Percentiles rank a stretch among this genome's conserved stretches.
phyloP scores from a whole-genome alignment of 768 basidiomycete genomes.

The Terana coerulea region DNA sequence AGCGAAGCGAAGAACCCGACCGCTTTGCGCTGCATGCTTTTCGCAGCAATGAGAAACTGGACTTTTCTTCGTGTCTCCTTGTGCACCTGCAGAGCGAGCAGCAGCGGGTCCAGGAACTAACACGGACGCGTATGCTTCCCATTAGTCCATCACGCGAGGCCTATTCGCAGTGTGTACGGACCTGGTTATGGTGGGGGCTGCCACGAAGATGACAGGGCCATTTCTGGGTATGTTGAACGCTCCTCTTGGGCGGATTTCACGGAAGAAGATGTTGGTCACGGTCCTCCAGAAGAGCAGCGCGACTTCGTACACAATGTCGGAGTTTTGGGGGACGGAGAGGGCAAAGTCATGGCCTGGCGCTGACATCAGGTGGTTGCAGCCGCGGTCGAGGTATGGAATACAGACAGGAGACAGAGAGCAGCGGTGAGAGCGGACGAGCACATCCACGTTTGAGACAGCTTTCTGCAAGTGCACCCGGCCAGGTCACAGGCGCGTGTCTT shows the following conservation, averaged over 20 bases:
- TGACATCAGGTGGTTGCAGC: no score
- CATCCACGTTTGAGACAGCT: no score
- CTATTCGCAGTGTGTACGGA: conserved; percentile 26
- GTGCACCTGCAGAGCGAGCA: conserved; percentile 79
- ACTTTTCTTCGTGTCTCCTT: conserved; percentile 79
- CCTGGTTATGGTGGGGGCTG: conserved; percentile 90
- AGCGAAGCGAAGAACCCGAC: conserved; percentile 78
- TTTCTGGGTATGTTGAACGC: conserved; percentile 91
- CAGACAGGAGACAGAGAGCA: no score
- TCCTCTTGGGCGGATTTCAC: conserved; percentile 91
- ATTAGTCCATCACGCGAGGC: background rate
- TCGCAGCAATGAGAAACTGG: conserved; percentile 83
- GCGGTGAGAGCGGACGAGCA: no score
- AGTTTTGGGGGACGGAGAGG: no score
- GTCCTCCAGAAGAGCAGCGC: conserved; percentile 82
- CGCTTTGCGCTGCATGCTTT: conserved; percentile 76
- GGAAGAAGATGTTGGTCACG: conserved; percentile 91
- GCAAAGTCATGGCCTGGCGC: no score
- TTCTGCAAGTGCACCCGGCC: no score
- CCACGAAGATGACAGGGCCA: conserved; percentile 91
- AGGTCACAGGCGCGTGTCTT: no score
- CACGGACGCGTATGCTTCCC: background rate
- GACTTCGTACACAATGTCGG: conserved; percentile 59
- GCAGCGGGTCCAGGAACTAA: conserved; percentile 89
- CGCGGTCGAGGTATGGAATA: no score